Conservation (phyloP, 495 filamentous ascomycete species). For the Hypoxylon fragiforme region DNA sequence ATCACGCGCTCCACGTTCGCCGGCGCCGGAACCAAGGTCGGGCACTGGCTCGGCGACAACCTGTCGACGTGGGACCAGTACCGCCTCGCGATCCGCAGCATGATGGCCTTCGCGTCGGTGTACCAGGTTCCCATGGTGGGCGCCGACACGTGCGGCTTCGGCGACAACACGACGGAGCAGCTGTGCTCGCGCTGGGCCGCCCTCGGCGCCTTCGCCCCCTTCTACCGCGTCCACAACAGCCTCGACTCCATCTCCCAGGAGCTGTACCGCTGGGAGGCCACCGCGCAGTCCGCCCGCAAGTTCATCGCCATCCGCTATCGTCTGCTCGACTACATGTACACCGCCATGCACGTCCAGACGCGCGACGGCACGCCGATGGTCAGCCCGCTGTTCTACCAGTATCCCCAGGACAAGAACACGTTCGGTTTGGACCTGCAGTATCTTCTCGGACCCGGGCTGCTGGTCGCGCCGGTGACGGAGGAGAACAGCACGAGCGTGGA, state of each 20-base stretch:
- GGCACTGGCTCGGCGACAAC: conserved; percentile 92
- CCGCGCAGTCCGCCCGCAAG: conserved; percentile 67
- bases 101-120: conserved; percentile 75
- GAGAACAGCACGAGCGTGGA: conserved; percentile 64
- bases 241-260: conserved; percentile 61
- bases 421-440: conserved; percentile 67
- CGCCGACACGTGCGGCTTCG: conserved; percentile 81
- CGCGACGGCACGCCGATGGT: conserved; percentile 70
- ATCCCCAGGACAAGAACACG: conserved; percentile 67
- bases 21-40: conserved; percentile 75
- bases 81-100: conserved; percentile 65
- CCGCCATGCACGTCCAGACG: conserved; percentile 66
- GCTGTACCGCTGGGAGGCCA: conserved; percentile 72
- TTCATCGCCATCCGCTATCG: conserved; percentile 76
- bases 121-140: conserved; percentile 89
- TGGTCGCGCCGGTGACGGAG: conserved; percentile 73
- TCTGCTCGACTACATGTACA: conserved; percentile 83
- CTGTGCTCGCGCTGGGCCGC: conserved; percentile 84
- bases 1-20: conserved; percentile 87
- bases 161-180: conserved; percentile 68
- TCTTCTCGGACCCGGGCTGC: conserved; percentile 70
- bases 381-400: conserved; percentile 71
- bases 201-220: conserved; percentile 79
- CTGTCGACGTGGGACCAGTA: conserved; percentile 73
- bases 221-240: conserved; percentile 76